Evolutionary conservation across 2,329 filamentous ascomycete genomes (phyloP).

Genomic region (Arthroderma sp.): DNA sequence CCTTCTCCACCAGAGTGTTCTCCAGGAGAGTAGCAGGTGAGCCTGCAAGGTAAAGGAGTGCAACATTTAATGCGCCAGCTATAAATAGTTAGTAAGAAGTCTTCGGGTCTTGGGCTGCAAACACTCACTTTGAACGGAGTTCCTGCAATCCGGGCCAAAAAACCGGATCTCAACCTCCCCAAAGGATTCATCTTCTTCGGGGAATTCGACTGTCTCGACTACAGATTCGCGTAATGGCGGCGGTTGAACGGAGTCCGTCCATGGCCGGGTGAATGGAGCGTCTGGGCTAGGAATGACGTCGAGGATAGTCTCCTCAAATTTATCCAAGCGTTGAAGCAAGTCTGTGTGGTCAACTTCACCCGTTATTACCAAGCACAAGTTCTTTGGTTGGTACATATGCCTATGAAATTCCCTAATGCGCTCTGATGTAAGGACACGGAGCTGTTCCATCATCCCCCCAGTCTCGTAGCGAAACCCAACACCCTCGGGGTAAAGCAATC

Average conservation of each 20-base stretch:
- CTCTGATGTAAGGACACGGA: conserved; percentile 73
- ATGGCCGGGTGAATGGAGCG: conserved; percentile 70
- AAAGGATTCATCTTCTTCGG: conserved; percentile 88
- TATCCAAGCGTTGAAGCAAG: conserved; percentile 66
- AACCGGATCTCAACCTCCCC: conserved; percentile 80
- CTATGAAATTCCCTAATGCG: conserved; percentile 89
- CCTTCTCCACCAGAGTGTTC: conserved; percentile 82
- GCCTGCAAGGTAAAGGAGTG: conserved; percentile 77
- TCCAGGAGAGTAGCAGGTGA: conserved; percentile 88
- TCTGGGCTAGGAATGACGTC: conserved; percentile 65
- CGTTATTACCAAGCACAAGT: conserved; percentile 81
- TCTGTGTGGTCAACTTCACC: conserved; percentile 77
- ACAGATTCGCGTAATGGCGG: conserved; percentile 58
- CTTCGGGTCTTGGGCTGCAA: too few species aligned
- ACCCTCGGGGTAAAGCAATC: conserved; percentile 73
- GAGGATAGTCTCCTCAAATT: conserved; percentile 77
- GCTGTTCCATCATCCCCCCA: conserved; percentile 88
- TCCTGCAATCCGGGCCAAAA: conserved; percentile 69
- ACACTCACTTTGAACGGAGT: conserved; percentile 44
- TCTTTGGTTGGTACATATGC: conserved; percentile 96
- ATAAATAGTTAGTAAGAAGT: background rate
- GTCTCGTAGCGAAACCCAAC: conserved; percentile 95
- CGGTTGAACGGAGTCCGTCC: conserved; percentile 75
- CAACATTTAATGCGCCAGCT: conserved; percentile 57
- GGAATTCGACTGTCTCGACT: conserved; percentile 73